These are phyloP conservation scores for Selenicereus undatus DNA, from an alignment of 148 eudicot species.

Conservation along the genomic window DNA sequence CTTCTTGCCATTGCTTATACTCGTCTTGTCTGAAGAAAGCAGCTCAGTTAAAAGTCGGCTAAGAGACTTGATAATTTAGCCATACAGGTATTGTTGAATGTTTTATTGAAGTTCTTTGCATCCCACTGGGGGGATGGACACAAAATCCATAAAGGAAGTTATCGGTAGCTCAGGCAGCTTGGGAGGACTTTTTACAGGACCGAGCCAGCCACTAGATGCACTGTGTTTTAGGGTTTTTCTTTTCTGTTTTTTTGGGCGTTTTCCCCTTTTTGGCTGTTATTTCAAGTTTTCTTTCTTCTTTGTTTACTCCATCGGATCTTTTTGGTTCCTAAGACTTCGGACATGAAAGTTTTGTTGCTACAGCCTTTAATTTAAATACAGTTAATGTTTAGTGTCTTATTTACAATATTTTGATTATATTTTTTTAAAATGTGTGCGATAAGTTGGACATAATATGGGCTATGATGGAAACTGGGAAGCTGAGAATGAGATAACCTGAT, in stretches of 20 bases:
- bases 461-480: too few relatives aligned
- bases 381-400: too few relatives aligned
- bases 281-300: not conserved
- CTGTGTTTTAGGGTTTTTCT: conserved; percentile 11
- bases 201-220: conserved; percentile 16
- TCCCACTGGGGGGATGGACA: conserved; percentile 23
- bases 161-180: conserved; percentile 25
- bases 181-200: conserved; percentile 9
- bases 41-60: not conserved
- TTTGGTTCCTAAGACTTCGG: too few relatives aligned
- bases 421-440: too few relatives aligned
- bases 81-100: conserved; percentile 5
- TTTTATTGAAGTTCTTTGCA: conserved; percentile 19
- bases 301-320: too few relatives aligned
- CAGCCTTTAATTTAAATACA: too few relatives aligned
- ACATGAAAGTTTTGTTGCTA: too few relatives aligned
- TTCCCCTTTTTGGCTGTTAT: not conserved
- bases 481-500: too few relatives aligned
- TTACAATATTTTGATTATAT: too few relatives aligned
- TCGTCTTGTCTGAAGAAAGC: conserved; percentile 22
- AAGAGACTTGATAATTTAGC: conserved; percentile 9
- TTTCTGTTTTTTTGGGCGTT: conserved; percentile 13
- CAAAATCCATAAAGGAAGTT: conserved; percentile 25
- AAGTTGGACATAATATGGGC: too few relatives aligned
- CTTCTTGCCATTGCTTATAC: conserved; percentile 47